phyloP scores from a whole-genome alignment of 768 basidiomycete genomes.

The Leccinum ochraceum region DNA sequence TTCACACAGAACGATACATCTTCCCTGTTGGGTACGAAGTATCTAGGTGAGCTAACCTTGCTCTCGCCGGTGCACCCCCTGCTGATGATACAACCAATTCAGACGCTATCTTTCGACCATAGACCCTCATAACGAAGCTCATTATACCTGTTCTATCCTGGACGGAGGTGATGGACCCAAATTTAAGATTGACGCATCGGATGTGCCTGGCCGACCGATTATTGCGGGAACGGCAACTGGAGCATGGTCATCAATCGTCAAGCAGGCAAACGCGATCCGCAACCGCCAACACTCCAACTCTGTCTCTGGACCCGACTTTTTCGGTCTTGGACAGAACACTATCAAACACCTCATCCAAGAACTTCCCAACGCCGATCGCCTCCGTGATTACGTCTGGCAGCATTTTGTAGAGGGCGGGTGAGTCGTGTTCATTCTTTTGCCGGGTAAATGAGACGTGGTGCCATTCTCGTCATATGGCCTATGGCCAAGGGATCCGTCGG shows the following conservation, averaged over 20 bases:
- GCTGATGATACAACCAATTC: conserved; percentile 7
- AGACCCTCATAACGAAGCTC: conserved; percentile 63
- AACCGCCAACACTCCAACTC: conserved; percentile 84
- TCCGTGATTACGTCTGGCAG: conserved; percentile 86
- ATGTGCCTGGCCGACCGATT: conserved; percentile 68
- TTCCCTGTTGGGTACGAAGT: conserved; percentile 88
- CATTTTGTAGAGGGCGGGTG: conserved; percentile 84
- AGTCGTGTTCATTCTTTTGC: conserved; percentile 36
- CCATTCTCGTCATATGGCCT: conserved; percentile 6
- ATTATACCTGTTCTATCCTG: conserved; percentile 81
- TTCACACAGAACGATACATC: conserved; percentile 86
- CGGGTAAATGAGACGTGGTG: conserved; percentile 14
- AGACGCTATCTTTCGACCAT: conserved; percentile 81
- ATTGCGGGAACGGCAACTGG: conserved; percentile 88
- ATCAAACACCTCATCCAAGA: conserved; percentile 92
- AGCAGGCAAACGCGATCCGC: conserved; percentile 77
- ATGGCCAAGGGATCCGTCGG: conserved; percentile 9
- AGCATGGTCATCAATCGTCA: conserved; percentile 83
- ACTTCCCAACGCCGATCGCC: conserved; percentile 66
- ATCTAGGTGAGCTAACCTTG: conserved; percentile 51
- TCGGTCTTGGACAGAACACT: conserved; percentile 82
- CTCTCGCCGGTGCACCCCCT: neutral
- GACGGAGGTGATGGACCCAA: conserved; percentile 86
- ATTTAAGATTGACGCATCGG: conserved; percentile 79
- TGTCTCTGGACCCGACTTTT: conserved; percentile 88